These are phyloP conservation scores for Chlamydomonas sp. DNA, from an alignment of 139 green algal species.

Conservation along the genomic window DNA sequence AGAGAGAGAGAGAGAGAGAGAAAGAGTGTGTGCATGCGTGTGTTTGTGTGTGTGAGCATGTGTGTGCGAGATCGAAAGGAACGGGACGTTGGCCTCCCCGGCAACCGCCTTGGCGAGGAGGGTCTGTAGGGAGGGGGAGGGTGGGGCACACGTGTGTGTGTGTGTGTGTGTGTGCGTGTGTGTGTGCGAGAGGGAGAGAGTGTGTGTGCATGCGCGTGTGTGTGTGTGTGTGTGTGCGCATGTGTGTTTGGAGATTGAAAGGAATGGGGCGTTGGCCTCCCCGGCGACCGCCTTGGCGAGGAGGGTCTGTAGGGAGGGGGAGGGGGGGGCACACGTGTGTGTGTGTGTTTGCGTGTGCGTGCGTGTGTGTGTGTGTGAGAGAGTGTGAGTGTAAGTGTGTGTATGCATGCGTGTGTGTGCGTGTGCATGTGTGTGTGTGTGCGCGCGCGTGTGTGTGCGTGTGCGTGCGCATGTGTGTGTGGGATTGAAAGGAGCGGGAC, in stretches of 20 bases:
- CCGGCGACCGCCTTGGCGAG: constrained; percentile 93
- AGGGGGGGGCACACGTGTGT: too few relatives aligned
- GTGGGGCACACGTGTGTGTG: too few relatives aligned
- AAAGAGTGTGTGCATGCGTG: constrained; percentile 1
- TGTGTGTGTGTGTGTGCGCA: not conserved
- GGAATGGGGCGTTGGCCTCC: constrained; percentile 91
- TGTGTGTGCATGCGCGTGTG: too few relatives aligned
- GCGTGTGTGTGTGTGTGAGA: too few relatives aligned
- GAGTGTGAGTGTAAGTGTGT: too few relatives aligned
- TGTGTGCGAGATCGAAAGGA: constrained; percentile 47
- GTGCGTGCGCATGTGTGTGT: not conserved
- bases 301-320: constrained; percentile 89
- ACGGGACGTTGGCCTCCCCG: constrained; percentile 90
- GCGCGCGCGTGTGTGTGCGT: not conserved
- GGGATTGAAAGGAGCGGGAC: constrained; percentile 90
- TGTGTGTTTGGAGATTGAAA: constrained; percentile 45
- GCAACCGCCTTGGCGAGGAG: constrained; percentile 94
- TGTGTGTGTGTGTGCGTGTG: too few relatives aligned
- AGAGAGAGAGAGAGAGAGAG: too few relatives aligned
- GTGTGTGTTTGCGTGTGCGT: too few relatives aligned
- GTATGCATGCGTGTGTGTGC: not conserved
- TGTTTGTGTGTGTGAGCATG: too few relatives aligned
- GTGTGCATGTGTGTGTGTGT: not conserved
- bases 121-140: too few relatives aligned
- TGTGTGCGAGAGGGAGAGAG: too few relatives aligned